phyloP scores from a whole-genome alignment of 805 yeast species.

The Blastobotrys mokoenaii region DNA sequence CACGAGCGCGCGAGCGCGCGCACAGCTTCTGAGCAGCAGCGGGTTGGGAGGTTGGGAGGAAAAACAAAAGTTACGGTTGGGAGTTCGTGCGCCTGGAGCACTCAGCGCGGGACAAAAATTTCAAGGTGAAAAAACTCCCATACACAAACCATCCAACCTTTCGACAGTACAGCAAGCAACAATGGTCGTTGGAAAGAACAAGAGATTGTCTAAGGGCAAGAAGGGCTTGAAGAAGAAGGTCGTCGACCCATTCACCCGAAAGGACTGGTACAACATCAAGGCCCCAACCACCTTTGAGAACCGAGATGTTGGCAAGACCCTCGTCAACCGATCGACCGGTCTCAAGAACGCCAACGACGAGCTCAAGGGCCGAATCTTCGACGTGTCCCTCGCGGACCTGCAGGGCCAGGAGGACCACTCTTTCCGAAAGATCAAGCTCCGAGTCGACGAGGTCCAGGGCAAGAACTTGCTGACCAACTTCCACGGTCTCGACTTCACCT shows the following conservation, averaged over 20 bases:
- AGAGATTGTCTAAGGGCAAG: conserved; percentile 73
- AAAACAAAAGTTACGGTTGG: too few relatives aligned
- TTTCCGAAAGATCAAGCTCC: conserved; percentile 92
- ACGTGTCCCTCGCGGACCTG: conserved; percentile 91
- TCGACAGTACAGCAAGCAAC: conserved; percentile 11
- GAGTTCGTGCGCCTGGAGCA: too few relatives aligned
- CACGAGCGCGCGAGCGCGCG: too few relatives aligned
- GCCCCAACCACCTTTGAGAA: conserved; percentile 98
- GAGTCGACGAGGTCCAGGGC: conserved; percentile 99
- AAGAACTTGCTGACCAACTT: conserved; percentile 97
- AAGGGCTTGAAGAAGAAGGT: conserved; percentile 99
- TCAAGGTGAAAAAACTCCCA: too few relatives aligned
- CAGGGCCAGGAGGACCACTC: conserved; percentile 99
- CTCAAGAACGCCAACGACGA: conserved; percentile 95
- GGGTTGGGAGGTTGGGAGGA: too few relatives aligned
- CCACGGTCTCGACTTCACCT: conserved; percentile 98
- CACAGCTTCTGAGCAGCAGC: too few relatives aligned
- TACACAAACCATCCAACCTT: neutral
- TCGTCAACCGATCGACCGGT: conserved; percentile 98
- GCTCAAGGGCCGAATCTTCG: conserved; percentile 95
- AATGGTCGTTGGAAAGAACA: conserved; percentile 85
- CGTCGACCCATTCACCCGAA: conserved; percentile 98
- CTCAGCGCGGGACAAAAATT: too few relatives aligned
- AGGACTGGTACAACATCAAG: conserved; percentile 97
- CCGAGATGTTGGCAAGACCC: conserved; percentile 98